These are phyloP conservation scores for Arabis alpina DNA, from an alignment of 345 rosid genomes.

Conservation along the genomic window DNA sequence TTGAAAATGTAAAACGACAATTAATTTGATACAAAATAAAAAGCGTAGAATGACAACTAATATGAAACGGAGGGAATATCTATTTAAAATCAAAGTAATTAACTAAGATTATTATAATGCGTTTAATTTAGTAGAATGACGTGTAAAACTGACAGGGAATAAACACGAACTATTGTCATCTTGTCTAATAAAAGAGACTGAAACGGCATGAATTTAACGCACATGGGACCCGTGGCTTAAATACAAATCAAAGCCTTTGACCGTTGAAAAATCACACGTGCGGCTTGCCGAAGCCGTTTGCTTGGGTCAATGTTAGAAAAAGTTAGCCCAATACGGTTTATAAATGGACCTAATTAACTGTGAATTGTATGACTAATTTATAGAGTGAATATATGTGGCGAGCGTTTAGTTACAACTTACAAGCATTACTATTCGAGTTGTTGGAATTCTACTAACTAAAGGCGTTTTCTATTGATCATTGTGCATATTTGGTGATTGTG, in stretches of 20 bases:
- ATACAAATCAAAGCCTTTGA: conserved; percentile 37
- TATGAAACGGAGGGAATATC: too few species aligned
- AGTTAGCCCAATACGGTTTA: conserved; percentile 1
- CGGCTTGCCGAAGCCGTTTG: not conserved
- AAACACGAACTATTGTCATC: conserved; percentile 44
- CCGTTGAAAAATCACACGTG: conserved; percentile 36
- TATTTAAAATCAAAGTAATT: not conserved
- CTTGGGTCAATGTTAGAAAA: conserved; percentile 1
- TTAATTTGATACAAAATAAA: too few species aligned
- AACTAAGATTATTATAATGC: not conserved
- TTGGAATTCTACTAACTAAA: too few species aligned
- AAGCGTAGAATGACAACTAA: too few species aligned
- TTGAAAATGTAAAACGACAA: too few species aligned
- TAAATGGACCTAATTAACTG: not conserved
- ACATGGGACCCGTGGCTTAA: conserved; percentile 28
- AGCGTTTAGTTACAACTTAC: too few species aligned
- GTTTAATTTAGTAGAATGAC: conserved; percentile 15
- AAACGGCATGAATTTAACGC: conserved; percentile 33
- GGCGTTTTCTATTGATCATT: too few species aligned
- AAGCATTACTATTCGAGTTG: too few species aligned
- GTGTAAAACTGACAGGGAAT: conserved; percentile 38
- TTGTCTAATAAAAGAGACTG: conserved; percentile 16
- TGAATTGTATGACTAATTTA: too few species aligned
- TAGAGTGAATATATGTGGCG: too few species aligned
- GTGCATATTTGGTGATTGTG: too few species aligned